Conservation (phyloP, 306 rosid genomes). For the Biancaea sappan region DNA sequence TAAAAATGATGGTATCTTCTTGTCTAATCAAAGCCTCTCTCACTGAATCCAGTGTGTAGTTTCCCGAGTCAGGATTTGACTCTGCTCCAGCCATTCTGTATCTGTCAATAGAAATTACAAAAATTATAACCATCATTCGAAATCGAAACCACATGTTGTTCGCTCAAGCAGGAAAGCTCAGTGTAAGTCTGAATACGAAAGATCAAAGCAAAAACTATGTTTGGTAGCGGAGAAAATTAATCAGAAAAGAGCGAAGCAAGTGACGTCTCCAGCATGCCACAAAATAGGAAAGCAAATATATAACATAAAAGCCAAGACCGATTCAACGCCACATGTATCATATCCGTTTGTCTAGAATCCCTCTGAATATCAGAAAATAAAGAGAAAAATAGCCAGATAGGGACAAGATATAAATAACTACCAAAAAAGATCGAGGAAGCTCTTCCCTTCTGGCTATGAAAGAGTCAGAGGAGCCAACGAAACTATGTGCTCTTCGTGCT, state of each 20-base stretch:
- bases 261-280: neutral
- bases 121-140: slow-evolving; percentile 19
- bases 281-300: neutral
- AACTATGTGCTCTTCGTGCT: neutral
- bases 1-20: slow-evolving; percentile 67
- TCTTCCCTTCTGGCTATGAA: neutral
- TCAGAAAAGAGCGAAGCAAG: neutral
- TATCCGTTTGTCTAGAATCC: neutral
- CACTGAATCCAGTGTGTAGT: slow-evolving; percentile 46
- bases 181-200: neutral
- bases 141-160: slow-evolving; percentile 32
- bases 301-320: neutral
- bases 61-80: slow-evolving; percentile 2
- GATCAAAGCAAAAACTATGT: neutral
- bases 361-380: neutral
- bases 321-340: neutral
- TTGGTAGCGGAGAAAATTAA: neutral
- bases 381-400: neutral
- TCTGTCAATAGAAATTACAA: slow-evolving; percentile 18
- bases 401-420: neutral
- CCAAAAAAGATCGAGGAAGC: neutral
- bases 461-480: neutral
- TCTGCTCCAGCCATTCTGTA: slow-evolving; percentile 27
- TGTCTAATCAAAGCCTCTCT: slow-evolving; percentile 62
- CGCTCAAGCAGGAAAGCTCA: neutral